These are phyloP conservation scores for Candida sp. DNA, from an alignment of 1,139 yeast genomes.

Conservation along the genomic window DNA sequence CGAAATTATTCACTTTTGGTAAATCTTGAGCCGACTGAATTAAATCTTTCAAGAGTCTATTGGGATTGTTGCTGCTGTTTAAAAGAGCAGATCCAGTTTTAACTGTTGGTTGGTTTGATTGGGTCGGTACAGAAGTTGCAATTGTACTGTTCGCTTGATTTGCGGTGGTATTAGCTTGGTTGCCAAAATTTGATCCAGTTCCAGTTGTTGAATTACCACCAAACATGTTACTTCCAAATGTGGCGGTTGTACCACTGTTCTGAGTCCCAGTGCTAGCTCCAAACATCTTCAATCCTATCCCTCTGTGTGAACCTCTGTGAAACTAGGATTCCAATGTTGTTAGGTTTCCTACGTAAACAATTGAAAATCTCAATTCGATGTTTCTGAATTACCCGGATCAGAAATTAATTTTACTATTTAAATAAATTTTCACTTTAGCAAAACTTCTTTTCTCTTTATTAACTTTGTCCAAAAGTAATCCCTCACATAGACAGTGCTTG, in stretches of 20 bases:
- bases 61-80: constrained; percentile 7
- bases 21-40: constrained; percentile 68
- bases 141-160: neutral
- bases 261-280: neutral
- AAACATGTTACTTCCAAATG: neutral
- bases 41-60: constrained; percentile 50
- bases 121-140: neutral
- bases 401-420: neutral
- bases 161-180: neutral
- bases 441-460: constrained; percentile 15
- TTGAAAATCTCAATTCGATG: neutral
- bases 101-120: constrained; percentile 3
- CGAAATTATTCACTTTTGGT: constrained; percentile 58
- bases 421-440: neutral
- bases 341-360: neutral
- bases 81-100: constrained; percentile 8
- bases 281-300: neutral
- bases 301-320: too few relatives aligned
- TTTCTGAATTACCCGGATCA: neutral
- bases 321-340: neutral
- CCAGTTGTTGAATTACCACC: neutral
- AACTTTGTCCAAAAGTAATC: constrained; percentile 54
- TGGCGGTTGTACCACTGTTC: neutral
- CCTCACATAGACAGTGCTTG: constrained; percentile 54
- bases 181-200: neutral